A percentile compares a stretch with the other conserved stretches of the same genome.
phyloP scores from a whole-genome alignment of 495 filamentous ascomycete species.

The Ascobolus immersus region DNA sequence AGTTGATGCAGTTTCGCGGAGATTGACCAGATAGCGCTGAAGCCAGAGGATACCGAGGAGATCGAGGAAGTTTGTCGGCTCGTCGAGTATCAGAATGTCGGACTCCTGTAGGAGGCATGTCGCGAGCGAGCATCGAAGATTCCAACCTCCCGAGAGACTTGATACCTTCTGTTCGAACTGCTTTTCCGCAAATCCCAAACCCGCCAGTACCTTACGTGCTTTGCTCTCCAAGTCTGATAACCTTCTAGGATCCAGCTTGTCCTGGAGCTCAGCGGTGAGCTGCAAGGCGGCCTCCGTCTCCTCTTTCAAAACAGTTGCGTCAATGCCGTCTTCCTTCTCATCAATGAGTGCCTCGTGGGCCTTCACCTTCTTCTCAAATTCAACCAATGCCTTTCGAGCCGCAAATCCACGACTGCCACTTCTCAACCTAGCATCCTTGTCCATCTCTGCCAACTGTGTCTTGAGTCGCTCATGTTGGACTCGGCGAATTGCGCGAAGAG shows the following conservation, averaged over 20 bases:
- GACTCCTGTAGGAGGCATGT: slow-evolving; percentile 39
- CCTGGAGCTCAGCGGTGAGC: slow-evolving; percentile 34
- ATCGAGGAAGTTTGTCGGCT: slow-evolving; percentile 69
- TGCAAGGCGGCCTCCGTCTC: slow-evolving; percentile 40
- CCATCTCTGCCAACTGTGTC: slow-evolving; percentile 40
- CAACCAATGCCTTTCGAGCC: slow-evolving; percentile 41
- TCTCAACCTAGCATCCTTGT: slow-evolving; percentile 43
- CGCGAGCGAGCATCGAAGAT: slow-evolving; percentile 45
- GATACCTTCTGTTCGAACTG: slow-evolving; percentile 29
- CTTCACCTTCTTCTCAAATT: slow-evolving; percentile 35
- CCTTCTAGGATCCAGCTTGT: slow-evolving; percentile 27
- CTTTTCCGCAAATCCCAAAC: slow-evolving; percentile 45
- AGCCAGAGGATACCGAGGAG: slow-evolving; percentile 65
- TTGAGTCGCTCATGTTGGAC: too few relatives aligned
- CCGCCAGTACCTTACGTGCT: slow-evolving; percentile 36
- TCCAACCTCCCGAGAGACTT: slow-evolving; percentile 55
- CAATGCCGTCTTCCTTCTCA: slow-evolving; percentile 28
- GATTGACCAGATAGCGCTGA: slow-evolving; percentile 35
- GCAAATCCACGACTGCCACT: slow-evolving; percentile 48
- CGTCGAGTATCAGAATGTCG: slow-evolving; percentile 61
- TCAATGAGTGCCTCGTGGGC: slow-evolving; percentile 28
- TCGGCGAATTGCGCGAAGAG: too few relatives aligned
- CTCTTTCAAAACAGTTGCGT: slow-evolving; percentile 25
- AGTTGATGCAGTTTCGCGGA: slow-evolving; percentile 20
- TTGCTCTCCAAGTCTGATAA: slow-evolving; percentile 29